Base-by-base conservation (phyloP, 305 asterid genomes). In the Fraxinus sp. region DNA sequence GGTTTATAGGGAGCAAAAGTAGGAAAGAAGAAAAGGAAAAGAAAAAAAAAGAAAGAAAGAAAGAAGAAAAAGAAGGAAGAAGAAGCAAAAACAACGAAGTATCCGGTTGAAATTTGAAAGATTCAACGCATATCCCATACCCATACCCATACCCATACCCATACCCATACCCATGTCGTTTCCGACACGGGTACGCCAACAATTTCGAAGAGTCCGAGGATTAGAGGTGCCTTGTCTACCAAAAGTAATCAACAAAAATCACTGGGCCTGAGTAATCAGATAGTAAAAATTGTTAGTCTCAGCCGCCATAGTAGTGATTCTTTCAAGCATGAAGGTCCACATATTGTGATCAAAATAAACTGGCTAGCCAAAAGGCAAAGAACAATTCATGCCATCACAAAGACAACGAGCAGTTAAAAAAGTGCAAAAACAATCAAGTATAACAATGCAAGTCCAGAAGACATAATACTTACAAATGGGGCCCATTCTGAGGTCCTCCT, bases 401-500 rank as follows among this genome's bases (percentile, higher is more conserved):
- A 80, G 57, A 14, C 13, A 35, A 79, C 2, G 68, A 78, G 71
- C 41, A 85, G 77, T 24, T 57, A 44, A 62, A 28, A 3, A 33
- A 73, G 74, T 26, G 8, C 20, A 57, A 74, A 41, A 26, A 66
- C 24, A 14, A 35, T 6, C 24, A 18, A 74, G 28, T 62, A 78
- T 41, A 73, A 85, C 72, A 66, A 46, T 68, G 37, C 13, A 75
- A 52, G 74, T 74, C 46, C 64, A 79, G 20, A 64, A 84, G 79
- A 83, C 13, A 79, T 0, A 83, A 74, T 46, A 90, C 98, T 89
- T 91, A 93, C 98, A 89, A 85, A 90, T 44, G 97, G 91, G 33
- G 89, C 89, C 98, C 98, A 95, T 78, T 92, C 97, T 3, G 89
- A 85, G 52, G 96, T 93, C 88, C 92, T 91, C 86, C 95, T 85